A percentile compares a stretch with the other conserved stretches of the same genome.
Conservation (phyloP, 2,329 filamentous ascomycete species). For the Pseudogymnoascus sp. region DNA sequence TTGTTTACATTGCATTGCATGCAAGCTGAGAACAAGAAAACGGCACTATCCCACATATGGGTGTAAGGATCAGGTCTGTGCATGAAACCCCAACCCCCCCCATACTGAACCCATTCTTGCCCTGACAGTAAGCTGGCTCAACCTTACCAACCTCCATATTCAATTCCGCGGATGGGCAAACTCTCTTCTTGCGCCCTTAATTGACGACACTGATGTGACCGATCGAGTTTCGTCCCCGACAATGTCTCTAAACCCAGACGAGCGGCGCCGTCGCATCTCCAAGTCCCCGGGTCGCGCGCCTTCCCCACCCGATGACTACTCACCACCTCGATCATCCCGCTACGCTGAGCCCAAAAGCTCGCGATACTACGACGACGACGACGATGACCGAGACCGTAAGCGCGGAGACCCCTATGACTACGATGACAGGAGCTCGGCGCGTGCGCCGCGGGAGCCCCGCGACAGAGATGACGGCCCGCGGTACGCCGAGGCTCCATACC, state of each 20-base stretch:
- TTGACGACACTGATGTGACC: conserved; percentile 1
- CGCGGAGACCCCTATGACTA: conserved; percentile 1
- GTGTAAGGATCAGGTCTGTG: conserved; percentile 7
- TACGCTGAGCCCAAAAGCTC: conserved; percentile 1
- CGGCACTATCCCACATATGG: conserved; percentile 3
- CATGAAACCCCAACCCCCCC: conserved; percentile 8
- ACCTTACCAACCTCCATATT: conserved; percentile 6
- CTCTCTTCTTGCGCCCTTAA: neutral
- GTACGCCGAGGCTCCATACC: conserved; percentile 2
- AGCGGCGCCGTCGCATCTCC: neutral
- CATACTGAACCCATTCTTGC: conserved; percentile 7
- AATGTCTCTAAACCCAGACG: conserved; percentile 5
- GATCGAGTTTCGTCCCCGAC: conserved; percentile 1
- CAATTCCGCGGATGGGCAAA: neutral
- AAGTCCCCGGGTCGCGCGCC: neutral
- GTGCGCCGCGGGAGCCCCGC: neutral
- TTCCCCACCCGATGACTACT: conserved; percentile 1
- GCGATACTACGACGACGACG: conserved; percentile 4
- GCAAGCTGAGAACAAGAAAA: conserved; percentile 3
- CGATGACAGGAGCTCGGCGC: neutral
- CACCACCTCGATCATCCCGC: neutral
- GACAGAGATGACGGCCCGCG: conserved; percentile 5
- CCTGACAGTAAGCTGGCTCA: conserved; percentile 3
- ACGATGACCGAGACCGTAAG: neutral
- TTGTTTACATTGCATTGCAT: conserved; percentile 5